A percentile compares a stretch with the other conserved stretches of the same genome.
Conservation (phyloP, 305 asterid genomes). For the Fraxinus paxiana region DNA sequence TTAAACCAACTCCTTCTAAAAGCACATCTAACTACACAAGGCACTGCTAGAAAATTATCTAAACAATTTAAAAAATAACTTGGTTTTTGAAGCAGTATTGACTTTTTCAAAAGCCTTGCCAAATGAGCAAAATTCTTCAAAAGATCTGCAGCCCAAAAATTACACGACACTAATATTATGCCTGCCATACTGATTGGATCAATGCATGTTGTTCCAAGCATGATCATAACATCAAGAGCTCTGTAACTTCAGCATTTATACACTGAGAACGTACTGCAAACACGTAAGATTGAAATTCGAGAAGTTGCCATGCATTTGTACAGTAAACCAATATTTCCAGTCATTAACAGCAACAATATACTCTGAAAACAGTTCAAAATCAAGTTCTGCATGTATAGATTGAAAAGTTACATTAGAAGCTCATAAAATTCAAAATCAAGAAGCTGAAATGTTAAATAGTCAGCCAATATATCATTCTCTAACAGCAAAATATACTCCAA, state of each 20-base stretch:
- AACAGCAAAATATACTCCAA: neutral
- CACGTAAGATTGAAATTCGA: neutral
- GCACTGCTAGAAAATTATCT: neutral
- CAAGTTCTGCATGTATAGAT: neutral
- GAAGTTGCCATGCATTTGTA: neutral
- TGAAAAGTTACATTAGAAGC: neutral
- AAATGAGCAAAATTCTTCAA: neutral
- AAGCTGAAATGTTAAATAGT: neutral
- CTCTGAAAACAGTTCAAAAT: neutral
- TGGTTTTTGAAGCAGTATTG: neutral
- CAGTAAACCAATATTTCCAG: neutral
- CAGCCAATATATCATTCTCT: neutral
- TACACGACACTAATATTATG: neutral
- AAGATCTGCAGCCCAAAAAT: neutral
- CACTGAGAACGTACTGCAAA: neutral
- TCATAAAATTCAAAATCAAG: neutral
- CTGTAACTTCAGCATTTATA: neutral
- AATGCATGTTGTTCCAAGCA: neutral
- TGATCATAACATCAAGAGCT: neutral
- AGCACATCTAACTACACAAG: neutral
- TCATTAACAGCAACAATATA: neutral
- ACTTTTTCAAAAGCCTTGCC: neutral
- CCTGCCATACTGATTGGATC: neutral
- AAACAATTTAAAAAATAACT: neutral
- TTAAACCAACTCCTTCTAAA: neutral